Evolutionary conservation across 75 land plant species (phyloP), one percentile per base, ranked within the genome.

Genomic region (Sequoia sempervirens): DNA sequence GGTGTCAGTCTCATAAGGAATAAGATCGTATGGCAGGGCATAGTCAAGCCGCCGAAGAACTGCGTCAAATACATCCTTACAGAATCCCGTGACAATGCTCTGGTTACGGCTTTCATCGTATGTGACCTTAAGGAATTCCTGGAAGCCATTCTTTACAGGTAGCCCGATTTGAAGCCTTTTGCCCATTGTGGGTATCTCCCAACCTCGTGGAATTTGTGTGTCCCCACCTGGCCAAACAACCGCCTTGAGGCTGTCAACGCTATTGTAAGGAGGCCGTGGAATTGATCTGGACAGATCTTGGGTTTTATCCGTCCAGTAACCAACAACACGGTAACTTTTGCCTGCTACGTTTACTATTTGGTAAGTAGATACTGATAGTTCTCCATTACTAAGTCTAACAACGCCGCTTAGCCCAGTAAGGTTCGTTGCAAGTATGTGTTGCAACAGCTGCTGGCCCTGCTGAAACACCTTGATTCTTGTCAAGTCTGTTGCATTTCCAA

Each of bases 181-280:
- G 11, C 82, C 89, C 56, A 76, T 79, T 30, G 82, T 84, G 5
- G 91, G 91, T 10, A 84, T 54, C 26, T 53, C 81, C 91, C 87
- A 87, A 20, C 89, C 89, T 32, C 84, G 89, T 5, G 89, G 89
- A 15, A 78, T 81, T 11, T 40, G 18, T 2, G 84, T 54, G 3
- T 32, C 20, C 3, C 81, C 85, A 8, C 92, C 92, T 23, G 90
- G 90, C 92, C 92, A 90, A 74, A 86, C 80, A 4, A 88, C 66
- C 18, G 68, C 5, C 56, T 38, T 61, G 4, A 82, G 86, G 18
- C 37, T 56, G 1, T 41, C 85, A 46, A 36, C 18, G 13, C 5
- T 61, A 61, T 28, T 28, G 17, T 36, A 12, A 11, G 14, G 32
- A 9, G 80, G 17, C 4, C 6, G 17, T 1, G 80, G 41, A 20